A percentile compares a stretch with the other conserved stretches of the same genome.
These are phyloP conservation scores for cucumber (Cucumis sativus) DNA, from an alignment of 306 rosid genomes.

Conservation along the genomic window DNA sequence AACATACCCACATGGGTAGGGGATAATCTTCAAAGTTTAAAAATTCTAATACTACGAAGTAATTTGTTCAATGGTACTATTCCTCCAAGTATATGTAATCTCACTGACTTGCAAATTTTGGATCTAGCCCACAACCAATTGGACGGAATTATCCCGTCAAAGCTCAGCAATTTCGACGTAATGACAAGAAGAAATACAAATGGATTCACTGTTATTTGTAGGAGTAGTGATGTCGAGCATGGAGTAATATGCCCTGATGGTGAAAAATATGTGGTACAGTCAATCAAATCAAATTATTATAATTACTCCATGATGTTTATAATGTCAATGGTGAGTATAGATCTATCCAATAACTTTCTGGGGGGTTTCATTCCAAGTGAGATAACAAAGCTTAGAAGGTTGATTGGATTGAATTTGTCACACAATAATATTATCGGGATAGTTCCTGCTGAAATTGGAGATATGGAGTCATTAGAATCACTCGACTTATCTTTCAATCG, in stretches of 20 bases:
- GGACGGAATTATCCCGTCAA: not conserved
- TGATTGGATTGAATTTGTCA: not conserved
- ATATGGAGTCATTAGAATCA: not conserved
- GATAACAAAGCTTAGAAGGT: not conserved
- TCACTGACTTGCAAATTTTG: not conserved
- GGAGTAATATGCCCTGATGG: fast-evolving
- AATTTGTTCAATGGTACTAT: constrained; percentile 3
- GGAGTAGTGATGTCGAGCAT: no score
- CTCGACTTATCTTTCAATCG: not conserved
- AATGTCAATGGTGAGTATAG: not conserved
- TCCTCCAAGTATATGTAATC: not conserved
- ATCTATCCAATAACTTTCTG: not conserved
- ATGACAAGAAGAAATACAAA: not conserved
- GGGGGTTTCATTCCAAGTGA: not conserved
- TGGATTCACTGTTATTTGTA: no score
- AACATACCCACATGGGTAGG: not conserved
- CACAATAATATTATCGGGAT: not conserved
- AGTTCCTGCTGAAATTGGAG: not conserved
- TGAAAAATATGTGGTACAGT: not conserved
- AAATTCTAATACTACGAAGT: not conserved
- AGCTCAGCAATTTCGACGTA: not conserved
- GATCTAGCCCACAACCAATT: constrained; percentile 1
- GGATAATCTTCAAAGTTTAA: not conserved
- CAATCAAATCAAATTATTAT: not conserved
- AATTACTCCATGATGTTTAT: not conserved